Conservation (phyloP, 208 protist genomes). For the Vickermania ingenoplastis region DNA sequence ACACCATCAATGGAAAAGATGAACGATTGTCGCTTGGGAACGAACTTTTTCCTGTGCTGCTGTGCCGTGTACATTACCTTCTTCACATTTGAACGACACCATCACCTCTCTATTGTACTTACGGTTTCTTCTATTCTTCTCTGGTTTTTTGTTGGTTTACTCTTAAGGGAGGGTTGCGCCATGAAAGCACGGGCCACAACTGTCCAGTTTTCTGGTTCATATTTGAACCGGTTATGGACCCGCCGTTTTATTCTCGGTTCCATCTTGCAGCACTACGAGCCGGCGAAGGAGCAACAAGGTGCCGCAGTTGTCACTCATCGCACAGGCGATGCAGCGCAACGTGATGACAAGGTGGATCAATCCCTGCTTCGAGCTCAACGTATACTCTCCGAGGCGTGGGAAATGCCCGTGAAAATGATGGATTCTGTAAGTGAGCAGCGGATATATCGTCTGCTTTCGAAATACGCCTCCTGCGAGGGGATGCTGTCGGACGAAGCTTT, state of each 20-base stretch:
- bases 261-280: slow-evolving; percentile 61
- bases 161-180: too few species aligned
- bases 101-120: too few species aligned
- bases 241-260: slow-evolving; percentile 72
- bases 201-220: slow-evolving; percentile 59
- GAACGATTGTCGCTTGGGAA: too few species aligned
- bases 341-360: slow-evolving; percentile 14
- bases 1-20: too few species aligned
- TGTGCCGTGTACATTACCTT: too few species aligned
- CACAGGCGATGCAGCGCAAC: neutral
- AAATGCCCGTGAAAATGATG: slow-evolving; percentile 40
- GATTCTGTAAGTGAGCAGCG: slow-evolving; percentile 53
- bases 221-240: slow-evolving; percentile 47
- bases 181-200: neutral
- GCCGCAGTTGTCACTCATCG: neutral
- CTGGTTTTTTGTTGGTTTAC: too few species aligned
- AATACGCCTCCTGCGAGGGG: slow-evolving; percentile 60
- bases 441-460: slow-evolving; percentile 69
- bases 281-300: slow-evolving; percentile 2
- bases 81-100: too few species aligned
- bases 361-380: slow-evolving; percentile 53
- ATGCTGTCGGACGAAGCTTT: slow-evolving; percentile 49
- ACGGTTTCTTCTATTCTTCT: too few species aligned
- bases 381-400: slow-evolving; percentile 44
- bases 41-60: too few species aligned